These are phyloP conservation scores for Platanthera guangdongensis DNA, from an alignment of 106 monocot species.

Conservation along the genomic window DNA sequence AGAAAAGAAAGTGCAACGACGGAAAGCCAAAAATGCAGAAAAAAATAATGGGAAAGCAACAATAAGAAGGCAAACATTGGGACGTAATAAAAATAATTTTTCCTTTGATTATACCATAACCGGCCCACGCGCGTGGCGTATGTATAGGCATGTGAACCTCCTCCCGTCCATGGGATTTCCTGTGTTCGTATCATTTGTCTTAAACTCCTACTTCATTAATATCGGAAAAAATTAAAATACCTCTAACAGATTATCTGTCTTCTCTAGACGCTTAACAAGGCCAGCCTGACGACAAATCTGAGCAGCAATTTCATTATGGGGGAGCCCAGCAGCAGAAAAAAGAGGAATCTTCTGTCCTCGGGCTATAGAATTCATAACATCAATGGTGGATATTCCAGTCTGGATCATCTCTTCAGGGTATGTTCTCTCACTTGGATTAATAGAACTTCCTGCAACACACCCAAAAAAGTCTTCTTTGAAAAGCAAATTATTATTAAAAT, in stretches of 20 bases:
- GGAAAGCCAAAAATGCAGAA: too few species aligned
- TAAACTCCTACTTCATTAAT: too few species aligned
- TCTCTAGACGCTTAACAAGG: conserved; percentile 86
- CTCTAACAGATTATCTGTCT: conserved; percentile 56
- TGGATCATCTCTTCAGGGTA: conserved; percentile 99
- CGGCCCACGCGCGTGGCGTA: too few species aligned
- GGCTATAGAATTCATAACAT: conserved; percentile 99
- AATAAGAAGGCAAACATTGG: too few species aligned
- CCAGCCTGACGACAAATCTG: conserved; percentile 99
- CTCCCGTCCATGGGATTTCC: too few species aligned
- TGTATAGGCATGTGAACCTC: too few species aligned
- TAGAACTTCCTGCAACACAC: conserved; percentile 82
- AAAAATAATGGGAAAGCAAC: too few species aligned
- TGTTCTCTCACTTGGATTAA: conserved; percentile 98
- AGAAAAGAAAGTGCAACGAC: too few species aligned
- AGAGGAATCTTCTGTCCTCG: conserved; percentile 99
- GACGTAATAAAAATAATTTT: too few species aligned
- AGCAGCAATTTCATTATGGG: conserved; percentile 98
- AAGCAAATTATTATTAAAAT: neutral
- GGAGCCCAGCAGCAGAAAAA: conserved; percentile 95
- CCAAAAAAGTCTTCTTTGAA: neutral
- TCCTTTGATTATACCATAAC: too few species aligned
- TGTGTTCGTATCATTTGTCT: too few species aligned
- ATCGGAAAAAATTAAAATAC: conserved; percentile 24
- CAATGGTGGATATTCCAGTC: conserved; percentile 98